These are phyloP conservation scores for Heliamphora exappendiculata DNA, from an alignment of 148 eudicot species.

Conservation along the genomic window DNA sequence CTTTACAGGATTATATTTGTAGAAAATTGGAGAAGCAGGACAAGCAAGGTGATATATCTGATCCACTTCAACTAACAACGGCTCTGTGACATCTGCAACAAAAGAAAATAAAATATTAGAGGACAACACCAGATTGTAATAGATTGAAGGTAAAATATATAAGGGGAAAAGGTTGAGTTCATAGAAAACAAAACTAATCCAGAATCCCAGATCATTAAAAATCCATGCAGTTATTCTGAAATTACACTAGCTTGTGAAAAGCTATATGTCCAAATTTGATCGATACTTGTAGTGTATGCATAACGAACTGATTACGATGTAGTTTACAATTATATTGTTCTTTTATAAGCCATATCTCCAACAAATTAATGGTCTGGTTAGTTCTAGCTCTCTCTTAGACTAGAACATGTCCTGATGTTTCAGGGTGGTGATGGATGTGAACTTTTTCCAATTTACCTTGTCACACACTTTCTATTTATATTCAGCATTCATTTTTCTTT, in stretches of 20 bases:
- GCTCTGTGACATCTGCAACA: conserved; percentile 80
- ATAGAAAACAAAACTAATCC: neutral
- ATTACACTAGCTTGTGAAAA: neutral
- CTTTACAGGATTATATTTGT: conserved; percentile 96
- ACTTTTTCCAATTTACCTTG: neutral
- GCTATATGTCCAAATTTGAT: neutral
- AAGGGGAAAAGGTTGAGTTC: neutral
- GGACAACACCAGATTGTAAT: neutral
- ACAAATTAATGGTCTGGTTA: neutral
- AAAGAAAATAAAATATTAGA: neutral
- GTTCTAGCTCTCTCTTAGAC: neutral
- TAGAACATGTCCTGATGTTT: neutral
- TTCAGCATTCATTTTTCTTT: neutral
- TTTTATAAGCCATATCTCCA: neutral
- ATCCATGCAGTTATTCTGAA: neutral
- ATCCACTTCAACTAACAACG: conserved; percentile 82
- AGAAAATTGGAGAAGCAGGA: conserved; percentile 95
- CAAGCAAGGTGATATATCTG: conserved; percentile 96
- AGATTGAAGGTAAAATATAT: neutral
- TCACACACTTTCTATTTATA: neutral
- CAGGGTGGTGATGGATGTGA: neutral
- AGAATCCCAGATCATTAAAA: neutral
- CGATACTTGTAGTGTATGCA: neutral
- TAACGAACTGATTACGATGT: conserved; percentile 1
- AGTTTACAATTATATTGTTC: neutral